Conservation (phyloP, 108 stramenopile species). For the Cyclotella cryptica region DNA sequence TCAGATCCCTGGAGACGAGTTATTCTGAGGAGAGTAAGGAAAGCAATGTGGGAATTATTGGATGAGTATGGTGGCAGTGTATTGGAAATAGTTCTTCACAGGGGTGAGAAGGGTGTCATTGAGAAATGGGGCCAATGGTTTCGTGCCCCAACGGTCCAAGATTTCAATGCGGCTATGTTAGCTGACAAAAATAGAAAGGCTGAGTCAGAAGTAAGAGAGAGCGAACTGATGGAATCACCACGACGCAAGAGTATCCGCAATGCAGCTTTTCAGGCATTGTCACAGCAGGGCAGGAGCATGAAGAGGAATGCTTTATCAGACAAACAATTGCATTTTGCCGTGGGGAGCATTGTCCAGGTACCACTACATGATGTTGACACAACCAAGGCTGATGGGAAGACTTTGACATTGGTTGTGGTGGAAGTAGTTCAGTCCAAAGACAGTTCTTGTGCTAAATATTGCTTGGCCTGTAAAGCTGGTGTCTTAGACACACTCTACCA, state of each 20-base stretch:
- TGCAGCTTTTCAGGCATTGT: not conserved
- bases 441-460: not conserved
- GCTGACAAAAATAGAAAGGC: not conserved
- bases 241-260: not conserved
- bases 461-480: conserved; percentile 1
- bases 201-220: not conserved
- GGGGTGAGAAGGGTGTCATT: not conserved
- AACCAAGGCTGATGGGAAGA: no score
- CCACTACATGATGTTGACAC: no score
- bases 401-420: no score
- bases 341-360: no score
- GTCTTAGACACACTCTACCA: conserved; percentile 2
- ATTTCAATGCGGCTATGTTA: not conserved
- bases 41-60: conserved; percentile 2
- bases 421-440: not conserved
- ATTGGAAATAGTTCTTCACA: not conserved
- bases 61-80: not conserved
- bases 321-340: no score
- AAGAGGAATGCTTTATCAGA: no score
- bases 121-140: not conserved
- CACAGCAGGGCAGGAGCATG: no score
- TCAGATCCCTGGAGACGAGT: not conserved
- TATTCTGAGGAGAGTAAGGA: not conserved
- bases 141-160: not conserved
- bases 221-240: not conserved